phyloP scores from a whole-genome alignment of 2,329 filamentous ascomycete genomes.

The Bipolaris sorokiniana region DNA sequence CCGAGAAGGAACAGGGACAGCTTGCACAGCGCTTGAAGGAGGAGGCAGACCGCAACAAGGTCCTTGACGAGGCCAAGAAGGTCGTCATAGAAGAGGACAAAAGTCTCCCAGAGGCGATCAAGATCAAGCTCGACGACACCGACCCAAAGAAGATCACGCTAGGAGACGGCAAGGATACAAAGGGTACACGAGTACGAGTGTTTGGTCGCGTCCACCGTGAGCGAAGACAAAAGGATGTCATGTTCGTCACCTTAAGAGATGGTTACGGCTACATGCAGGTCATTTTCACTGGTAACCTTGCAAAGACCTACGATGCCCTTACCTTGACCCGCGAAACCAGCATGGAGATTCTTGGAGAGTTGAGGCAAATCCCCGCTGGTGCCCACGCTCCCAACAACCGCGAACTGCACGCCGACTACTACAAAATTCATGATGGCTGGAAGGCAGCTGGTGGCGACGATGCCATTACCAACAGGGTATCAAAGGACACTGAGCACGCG shows the following conservation, averaged over 20 bases:
- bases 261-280: constrained; percentile 87
- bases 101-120: constrained; percentile 73
- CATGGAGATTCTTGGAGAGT: constrained; percentile 81
- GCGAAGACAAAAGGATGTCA: constrained; percentile 80
- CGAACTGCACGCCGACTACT: constrained; percentile 91
- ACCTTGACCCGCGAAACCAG: constrained; percentile 88
- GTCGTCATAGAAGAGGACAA: constrained; percentile 72
- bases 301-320: constrained; percentile 89
- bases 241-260: constrained; percentile 85
- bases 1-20: constrained; percentile 75
- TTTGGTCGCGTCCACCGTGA: constrained; percentile 83
- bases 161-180: constrained; percentile 58
- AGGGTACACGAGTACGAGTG: constrained; percentile 78
- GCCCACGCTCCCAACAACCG: constrained; percentile 81
- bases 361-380: constrained; percentile 79
- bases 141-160: constrained; percentile 63
- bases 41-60: constrained; percentile 70
- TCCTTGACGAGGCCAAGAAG: constrained; percentile 84
- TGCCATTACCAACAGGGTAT: constrained; percentile 84
- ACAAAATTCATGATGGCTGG: constrained; percentile 70
- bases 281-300: constrained; percentile 78
- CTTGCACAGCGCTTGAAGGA: constrained; percentile 75
- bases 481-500: constrained; percentile 71
- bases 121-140: constrained; percentile 77
- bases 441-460: constrained; percentile 85